phyloP scores from a whole-genome alignment of 495 filamentous ascomycete species.

The Daldinia grandis region DNA sequence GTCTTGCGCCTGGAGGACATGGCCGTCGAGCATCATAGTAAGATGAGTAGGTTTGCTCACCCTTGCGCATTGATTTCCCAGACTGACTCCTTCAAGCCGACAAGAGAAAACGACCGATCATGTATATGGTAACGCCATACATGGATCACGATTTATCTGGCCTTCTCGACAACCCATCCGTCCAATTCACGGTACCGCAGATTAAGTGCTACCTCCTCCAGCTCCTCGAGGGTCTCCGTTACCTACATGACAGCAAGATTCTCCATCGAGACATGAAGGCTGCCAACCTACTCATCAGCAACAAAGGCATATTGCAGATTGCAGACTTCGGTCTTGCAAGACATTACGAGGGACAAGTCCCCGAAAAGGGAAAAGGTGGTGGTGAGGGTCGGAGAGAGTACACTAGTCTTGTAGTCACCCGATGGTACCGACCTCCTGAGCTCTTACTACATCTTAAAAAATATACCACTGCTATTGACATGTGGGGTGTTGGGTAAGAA shows the following conservation, averaged over 20 bases:
- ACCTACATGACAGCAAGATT: constrained; percentile 89
- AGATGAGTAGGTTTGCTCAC: constrained; percentile 61
- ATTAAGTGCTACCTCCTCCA: constrained; percentile 99
- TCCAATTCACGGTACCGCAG: constrained; percentile 84
- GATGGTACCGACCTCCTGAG: constrained; percentile 98
- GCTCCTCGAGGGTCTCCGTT: constrained; percentile 85
- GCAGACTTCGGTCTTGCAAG: constrained; percentile 96
- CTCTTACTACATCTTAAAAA: constrained; percentile 82
- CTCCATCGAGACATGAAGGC: constrained; percentile 99
- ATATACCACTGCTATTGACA: constrained; percentile 96
- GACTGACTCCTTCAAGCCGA: constrained; percentile 58
- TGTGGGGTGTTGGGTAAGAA: constrained; percentile 94
- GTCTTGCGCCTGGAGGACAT: constrained; percentile 91
- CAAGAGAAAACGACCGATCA: constrained; percentile 82
- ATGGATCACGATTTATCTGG: constrained; percentile 99
- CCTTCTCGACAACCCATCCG: constrained; percentile 90
- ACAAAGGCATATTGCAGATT: constrained; percentile 92
- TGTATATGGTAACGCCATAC: constrained; percentile 99
- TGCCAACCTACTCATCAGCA: constrained; percentile 96
- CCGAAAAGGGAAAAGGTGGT: constrained; percentile 78
- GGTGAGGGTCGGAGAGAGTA: constrained; percentile 91
- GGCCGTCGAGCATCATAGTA: constrained; percentile 81
- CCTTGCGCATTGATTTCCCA: background rate
- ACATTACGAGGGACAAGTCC: constrained; percentile 88
- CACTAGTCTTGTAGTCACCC: constrained; percentile 91